Conservation (phyloP, 768 basidiomycete genomes). For the Mycena sanguinolenta region DNA sequence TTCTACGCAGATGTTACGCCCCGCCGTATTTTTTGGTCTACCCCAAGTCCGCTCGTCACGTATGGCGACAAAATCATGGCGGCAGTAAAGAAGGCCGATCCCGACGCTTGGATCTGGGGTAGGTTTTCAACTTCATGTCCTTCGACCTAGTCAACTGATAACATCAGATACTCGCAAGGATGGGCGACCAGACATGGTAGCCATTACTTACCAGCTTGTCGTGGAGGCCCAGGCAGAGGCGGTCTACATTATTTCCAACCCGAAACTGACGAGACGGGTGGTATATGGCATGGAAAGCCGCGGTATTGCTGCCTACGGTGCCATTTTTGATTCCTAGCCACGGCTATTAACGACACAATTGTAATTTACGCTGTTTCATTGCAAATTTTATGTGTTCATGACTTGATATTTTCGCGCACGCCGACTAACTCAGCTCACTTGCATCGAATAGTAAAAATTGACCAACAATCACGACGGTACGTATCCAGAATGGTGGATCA, state of each 20-base stretch:
- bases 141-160: not conserved
- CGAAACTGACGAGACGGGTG: constrained; percentile 54
- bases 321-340: constrained; percentile 54
- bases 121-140: not conserved
- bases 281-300: constrained; percentile 57
- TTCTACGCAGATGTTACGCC: constrained; percentile 53
- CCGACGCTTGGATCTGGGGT: constrained; percentile 52
- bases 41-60: constrained; percentile 54
- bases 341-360: no score
- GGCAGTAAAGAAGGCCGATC: constrained; percentile 53
- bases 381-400: no score
- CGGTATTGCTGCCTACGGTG: constrained; percentile 56
- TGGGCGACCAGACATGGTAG: constrained; percentile 57
- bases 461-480: no score
- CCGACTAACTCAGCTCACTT: no score
- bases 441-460: no score
- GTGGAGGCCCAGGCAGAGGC: constrained; percentile 55
- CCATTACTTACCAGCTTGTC: constrained; percentile 54
- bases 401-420: no score
- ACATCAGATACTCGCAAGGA: constrained; percentile 51
- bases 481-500: no score
- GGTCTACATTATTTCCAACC: constrained; percentile 58
- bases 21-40: constrained; percentile 57
- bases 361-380: no score
- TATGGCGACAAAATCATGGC: constrained; percentile 57